phyloP scores from a whole-genome alignment of 23 red algal species.

The Agarophyton chilense region DNA sequence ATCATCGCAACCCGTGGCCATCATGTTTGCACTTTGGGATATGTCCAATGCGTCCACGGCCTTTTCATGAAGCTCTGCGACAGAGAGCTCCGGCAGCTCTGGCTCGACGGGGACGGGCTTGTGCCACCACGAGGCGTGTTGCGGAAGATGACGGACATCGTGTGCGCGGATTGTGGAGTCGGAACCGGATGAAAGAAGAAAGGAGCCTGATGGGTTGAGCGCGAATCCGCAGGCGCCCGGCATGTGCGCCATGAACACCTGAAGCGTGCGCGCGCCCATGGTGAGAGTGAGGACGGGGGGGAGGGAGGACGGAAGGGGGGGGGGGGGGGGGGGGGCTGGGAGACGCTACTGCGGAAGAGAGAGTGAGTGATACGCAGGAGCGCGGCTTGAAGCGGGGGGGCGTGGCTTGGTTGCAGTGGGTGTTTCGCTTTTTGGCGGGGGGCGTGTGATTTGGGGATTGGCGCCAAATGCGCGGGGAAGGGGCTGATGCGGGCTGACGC shows the following conservation, averaged over 20 bases:
- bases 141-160: constrained; percentile 30
- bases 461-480: too few relatives aligned
- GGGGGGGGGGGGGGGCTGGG: not conserved
- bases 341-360: not conserved
- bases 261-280: constrained; percentile 47
- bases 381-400: not conserved
- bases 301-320: not conserved
- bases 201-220: constrained; percentile 12
- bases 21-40: not conserved
- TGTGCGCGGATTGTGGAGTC: constrained; percentile 60
- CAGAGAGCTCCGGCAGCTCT: constrained; percentile 17
- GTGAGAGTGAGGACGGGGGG: not conserved
- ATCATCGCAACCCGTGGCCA: constrained; percentile 74
- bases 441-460: not conserved
- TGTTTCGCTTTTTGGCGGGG: not conserved
- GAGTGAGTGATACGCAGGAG: not conserved
- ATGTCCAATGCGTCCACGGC: constrained; percentile 51
- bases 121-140: constrained; percentile 20
- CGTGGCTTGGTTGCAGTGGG: not conserved
- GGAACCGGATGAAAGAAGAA: constrained; percentile 57
- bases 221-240: constrained; percentile 53
- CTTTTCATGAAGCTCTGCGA: constrained; percentile 60
- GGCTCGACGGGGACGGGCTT: constrained; percentile 1
- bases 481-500: too few relatives aligned
- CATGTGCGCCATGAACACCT: constrained; percentile 56